Percentiles rank a stretch among this genome's conserved stretches.
phyloP scores from a whole-genome alignment of 495 filamentous ascomycete species.

The Symbiotaphrina buchneri region DNA sequence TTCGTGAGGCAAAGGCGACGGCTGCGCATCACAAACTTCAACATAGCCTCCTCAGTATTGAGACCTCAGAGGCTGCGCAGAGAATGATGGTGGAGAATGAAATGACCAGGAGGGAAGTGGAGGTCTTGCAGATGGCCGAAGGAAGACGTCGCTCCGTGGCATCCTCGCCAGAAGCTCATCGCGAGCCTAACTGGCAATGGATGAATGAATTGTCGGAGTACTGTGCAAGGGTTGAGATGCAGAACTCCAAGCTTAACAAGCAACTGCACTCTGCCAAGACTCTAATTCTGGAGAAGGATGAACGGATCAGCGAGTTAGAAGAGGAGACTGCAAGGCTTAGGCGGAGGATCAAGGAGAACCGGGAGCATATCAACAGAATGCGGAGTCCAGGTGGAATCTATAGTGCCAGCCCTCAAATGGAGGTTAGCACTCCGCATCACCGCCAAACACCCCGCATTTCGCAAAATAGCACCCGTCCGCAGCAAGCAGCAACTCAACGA shows the following conservation, averaged over 20 bases:
- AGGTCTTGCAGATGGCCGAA: slow-evolving; percentile 42
- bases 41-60: slow-evolving; percentile 66
- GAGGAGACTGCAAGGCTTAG: slow-evolving; percentile 59
- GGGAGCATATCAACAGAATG: slow-evolving; percentile 56
- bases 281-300: slow-evolving; percentile 41
- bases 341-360: slow-evolving; percentile 67
- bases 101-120: slow-evolving; percentile 75
- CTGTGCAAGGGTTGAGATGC: slow-evolving; percentile 35
- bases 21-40: slow-evolving; percentile 85
- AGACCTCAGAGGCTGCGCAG: slow-evolving; percentile 68
- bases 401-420: no score
- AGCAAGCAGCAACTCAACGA: slow-evolving; percentile 14
- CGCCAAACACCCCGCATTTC: slow-evolving; percentile 2
- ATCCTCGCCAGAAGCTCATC: slow-evolving; percentile 19
- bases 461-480: not conserved
- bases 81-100: slow-evolving; percentile 83
- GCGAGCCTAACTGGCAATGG: slow-evolving; percentile 18
- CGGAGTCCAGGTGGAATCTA: slow-evolving; percentile 30
- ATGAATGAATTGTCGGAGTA: slow-evolving; percentile 22
- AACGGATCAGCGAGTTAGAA: slow-evolving; percentile 35
- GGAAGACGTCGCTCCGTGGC: slow-evolving; percentile 7
- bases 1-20: slow-evolving; percentile 50
- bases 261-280: slow-evolving; percentile 51
- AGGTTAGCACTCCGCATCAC: slow-evolving; percentile 12
- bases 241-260: slow-evolving; percentile 37